Evolutionary conservation across 2,329 filamentous ascomycete species (phyloP).

Genomic region (Alternaria postmessia): DNA sequence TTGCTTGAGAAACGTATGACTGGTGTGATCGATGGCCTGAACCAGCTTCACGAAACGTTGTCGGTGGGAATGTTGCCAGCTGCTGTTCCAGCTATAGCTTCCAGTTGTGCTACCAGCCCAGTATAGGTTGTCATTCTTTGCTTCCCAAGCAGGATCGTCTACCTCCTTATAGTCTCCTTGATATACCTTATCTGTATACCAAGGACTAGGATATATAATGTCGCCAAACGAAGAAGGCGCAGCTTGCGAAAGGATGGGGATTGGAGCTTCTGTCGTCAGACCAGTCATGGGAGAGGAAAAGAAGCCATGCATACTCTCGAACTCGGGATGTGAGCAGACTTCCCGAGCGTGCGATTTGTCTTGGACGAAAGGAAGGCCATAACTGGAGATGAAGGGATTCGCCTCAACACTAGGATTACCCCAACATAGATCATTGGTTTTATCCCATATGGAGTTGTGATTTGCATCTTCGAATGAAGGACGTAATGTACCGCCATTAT

Average conservation of each 20-base stretch:
- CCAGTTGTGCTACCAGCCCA: conserved; percentile 67
- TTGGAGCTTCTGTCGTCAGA: conserved; percentile 49
- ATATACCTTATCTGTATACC: too few relatives aligned
- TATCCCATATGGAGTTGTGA: conserved; percentile 11
- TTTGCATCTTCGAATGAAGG: conserved; percentile 6
- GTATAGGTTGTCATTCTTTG: conserved; percentile 62
- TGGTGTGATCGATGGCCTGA: conserved; percentile 19
- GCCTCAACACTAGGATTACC: neutral
- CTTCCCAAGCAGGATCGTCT: conserved; percentile 19
- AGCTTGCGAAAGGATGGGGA: conserved; percentile 60
- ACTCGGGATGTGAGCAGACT: conserved; percentile 42
- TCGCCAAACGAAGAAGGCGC: conserved; percentile 57
- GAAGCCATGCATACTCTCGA: conserved; percentile 56
- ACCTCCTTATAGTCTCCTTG: too few relatives aligned
- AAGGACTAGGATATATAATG: too few relatives aligned
- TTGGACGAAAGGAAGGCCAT: conserved; percentile 13
- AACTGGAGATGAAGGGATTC: neutral
- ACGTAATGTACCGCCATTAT: conserved; percentile 6
- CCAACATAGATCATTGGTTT: neutral
- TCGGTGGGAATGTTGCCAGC: conserved; percentile 58
- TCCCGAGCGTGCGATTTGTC: conserved; percentile 11
- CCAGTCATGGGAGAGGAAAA: conserved; percentile 56
- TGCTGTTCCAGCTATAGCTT: conserved; percentile 47
- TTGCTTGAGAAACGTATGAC: conserved; percentile 16
- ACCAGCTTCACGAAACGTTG: conserved; percentile 55